Evolutionary conservation across 2,329 filamentous ascomycete genomes (phyloP).

Genomic region (Hymenoscyphus fraxineus): DNA sequence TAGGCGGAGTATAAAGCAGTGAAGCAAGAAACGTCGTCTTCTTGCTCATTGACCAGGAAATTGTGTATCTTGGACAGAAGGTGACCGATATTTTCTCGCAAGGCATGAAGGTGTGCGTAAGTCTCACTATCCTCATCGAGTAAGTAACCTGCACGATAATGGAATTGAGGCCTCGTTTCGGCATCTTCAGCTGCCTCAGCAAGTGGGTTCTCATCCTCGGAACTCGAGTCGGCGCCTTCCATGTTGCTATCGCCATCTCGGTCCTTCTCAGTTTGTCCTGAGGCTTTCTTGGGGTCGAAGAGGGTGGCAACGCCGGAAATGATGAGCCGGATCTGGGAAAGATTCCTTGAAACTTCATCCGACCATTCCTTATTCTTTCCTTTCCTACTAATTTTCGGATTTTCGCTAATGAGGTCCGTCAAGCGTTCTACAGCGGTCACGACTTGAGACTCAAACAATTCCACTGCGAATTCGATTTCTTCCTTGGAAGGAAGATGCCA

Average conservation of each 20-base stretch:
- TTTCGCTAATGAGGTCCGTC: constrained; percentile 73
- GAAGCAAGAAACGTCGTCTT: constrained; percentile 95
- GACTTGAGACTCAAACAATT: constrained; percentile 82
- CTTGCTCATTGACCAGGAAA: constrained; percentile 78
- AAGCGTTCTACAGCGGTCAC: constrained; percentile 72
- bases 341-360: constrained; percentile 86
- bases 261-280: constrained; percentile 47
- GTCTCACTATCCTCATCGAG: constrained; percentile 59
- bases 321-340: constrained; percentile 83
- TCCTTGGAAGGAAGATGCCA: constrained; percentile 83
- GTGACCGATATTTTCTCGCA: constrained; percentile 76
- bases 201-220: constrained; percentile 54
- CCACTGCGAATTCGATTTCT: constrained; percentile 84
- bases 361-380: constrained; percentile 99
- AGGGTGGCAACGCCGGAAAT: constrained; percentile 85
- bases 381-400: constrained; percentile 79
- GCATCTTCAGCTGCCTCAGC: constrained; percentile 70
- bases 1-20: constrained; percentile 90
- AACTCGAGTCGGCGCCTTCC: constrained; percentile 47
- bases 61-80: constrained; percentile 78
- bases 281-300: constrained; percentile 75
- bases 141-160: constrained; percentile 83
- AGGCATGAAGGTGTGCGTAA: constrained; percentile 73
- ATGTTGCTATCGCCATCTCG: constrained; percentile 45
- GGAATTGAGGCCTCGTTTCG: constrained; percentile 79